phyloP scores from a whole-genome alignment of 192 early-diverging fungal genomes.

The Coemansia sp. region DNA sequence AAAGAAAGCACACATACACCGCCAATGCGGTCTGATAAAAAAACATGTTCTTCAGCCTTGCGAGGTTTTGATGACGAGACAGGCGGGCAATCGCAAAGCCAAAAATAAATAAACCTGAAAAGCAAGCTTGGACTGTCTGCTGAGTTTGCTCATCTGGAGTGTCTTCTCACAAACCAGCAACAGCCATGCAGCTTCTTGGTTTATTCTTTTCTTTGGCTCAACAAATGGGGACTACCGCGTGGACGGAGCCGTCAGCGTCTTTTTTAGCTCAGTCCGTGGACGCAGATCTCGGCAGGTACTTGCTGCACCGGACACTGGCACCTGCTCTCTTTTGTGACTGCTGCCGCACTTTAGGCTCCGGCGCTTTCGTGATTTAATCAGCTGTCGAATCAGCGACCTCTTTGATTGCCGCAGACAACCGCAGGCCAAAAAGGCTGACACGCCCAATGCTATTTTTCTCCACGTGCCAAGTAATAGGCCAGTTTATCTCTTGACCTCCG shows the following conservation, averaged over 20 bases:
- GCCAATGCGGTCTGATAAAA: not conserved
- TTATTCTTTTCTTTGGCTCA: no score
- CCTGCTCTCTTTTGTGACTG: not conserved
- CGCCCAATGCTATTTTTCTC: not conserved
- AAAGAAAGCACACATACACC: not conserved
- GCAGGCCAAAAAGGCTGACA: not conserved
- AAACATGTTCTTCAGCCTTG: not conserved
- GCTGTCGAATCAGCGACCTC: not conserved
- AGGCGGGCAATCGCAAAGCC: not conserved
- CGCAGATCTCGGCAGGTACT: no score
- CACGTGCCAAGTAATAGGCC: constrained; percentile 14
- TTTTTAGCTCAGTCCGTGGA: not conserved
- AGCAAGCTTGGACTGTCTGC: not conserved
- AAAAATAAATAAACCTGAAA: not conserved
- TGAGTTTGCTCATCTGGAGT: no score
- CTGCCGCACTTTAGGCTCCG: not conserved
- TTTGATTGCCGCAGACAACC: not conserved
- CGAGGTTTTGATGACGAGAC: not conserved
- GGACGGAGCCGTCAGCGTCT: not conserved
- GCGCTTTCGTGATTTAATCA: not conserved
- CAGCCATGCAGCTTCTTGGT: no score
- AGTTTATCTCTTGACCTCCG: constrained; percentile 3
- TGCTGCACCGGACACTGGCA: not conserved
- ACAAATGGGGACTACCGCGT: not conserved
- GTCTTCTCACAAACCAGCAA: no score